Evolutionary conservation across 441 rosid species (phyloP), one percentile per base, ranked within the genome.

Genomic region (Codiaeum variegatum): DNA sequence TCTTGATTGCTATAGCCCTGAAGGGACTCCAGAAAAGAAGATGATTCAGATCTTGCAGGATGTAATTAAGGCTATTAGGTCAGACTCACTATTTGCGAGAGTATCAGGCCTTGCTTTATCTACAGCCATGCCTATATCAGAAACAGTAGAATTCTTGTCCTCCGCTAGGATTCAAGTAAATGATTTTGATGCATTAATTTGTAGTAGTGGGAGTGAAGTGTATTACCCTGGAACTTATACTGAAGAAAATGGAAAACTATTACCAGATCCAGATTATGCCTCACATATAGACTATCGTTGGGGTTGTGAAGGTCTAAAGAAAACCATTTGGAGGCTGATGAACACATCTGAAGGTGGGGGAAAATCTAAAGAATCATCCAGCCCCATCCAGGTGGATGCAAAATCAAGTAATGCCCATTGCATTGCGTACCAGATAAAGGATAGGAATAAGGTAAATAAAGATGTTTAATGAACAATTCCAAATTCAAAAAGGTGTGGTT

Each of bases 191-290:
- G 90, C 97, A 63, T 73, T 94, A 83, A 88, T 92, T 56, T 94
- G 99, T 73, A 87, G 94, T 80, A 94, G 99, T 24, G 99, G 98
- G 38, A 85, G 99, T 32, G 96, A 92, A 83, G 82, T 94, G 47
- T 94, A 92, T 77, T 94, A 94, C 67, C 99, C 97, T 0, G 96
- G 93, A 36, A 70, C 80, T 51, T 82, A 84, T 36, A 80, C 85
- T 0, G 87, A 86, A 72, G 97, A 81, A 77, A 88, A 84, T 1
- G 91, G 97, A 34, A 91, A 85, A 83, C 89, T 92, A 76, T 68
- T 82, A 21, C 93, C 93, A 0, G 99, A 94, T 86, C 87, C 93
- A 2, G 99, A 94, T 79, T 94, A 94, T 74, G 85, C 92, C 36
- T 72, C 91, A 5, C 99, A 94, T 77, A 91, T 94, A 3, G 98